Evolutionary conservation across 1,139 yeast species (phyloP).

Genomic region (Waltiozyma sp.): DNA sequence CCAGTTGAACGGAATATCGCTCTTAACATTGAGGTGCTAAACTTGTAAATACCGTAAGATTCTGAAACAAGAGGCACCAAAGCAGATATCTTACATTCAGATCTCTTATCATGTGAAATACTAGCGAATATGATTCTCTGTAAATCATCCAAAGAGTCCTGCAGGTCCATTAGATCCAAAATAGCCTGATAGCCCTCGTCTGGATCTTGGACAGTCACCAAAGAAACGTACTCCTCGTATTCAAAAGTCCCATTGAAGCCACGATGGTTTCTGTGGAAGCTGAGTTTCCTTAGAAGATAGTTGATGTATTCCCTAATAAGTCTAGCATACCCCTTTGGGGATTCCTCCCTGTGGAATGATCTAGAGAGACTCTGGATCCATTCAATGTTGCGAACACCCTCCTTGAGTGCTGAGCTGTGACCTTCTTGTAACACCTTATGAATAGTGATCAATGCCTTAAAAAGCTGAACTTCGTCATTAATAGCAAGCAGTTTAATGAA

Average conservation of each 20-base stretch:
- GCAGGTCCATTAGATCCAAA: constrained; percentile 75
- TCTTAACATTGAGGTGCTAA: constrained; percentile 80
- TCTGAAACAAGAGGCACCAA: constrained; percentile 90
- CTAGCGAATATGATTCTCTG: constrained; percentile 72
- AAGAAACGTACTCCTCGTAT: constrained; percentile 86
- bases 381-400: constrained; percentile 63
- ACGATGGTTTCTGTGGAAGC: constrained; percentile 75
- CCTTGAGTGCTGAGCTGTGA: constrained; percentile 74
- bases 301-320: constrained; percentile 70
- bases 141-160: constrained; percentile 74
- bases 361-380: constrained; percentile 49
- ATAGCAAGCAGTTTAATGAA: constrained; percentile 72
- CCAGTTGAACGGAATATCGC: constrained; percentile 76
- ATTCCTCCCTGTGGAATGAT: constrained; percentile 26
- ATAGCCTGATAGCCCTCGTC: constrained; percentile 92
- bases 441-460: constrained; percentile 78
- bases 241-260: constrained; percentile 95
- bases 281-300: constrained; percentile 60
- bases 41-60: constrained; percentile 85
- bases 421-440: constrained; percentile 97
- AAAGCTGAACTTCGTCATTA: constrained; percentile 75
- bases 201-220: constrained; percentile 83
- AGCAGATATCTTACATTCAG: constrained; percentile 80
- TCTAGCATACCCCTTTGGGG: constrained; percentile 46
- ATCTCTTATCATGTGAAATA: constrained; percentile 49